Conservation (phyloP, 805 yeast species). For the Jamesozyma lodderae region DNA sequence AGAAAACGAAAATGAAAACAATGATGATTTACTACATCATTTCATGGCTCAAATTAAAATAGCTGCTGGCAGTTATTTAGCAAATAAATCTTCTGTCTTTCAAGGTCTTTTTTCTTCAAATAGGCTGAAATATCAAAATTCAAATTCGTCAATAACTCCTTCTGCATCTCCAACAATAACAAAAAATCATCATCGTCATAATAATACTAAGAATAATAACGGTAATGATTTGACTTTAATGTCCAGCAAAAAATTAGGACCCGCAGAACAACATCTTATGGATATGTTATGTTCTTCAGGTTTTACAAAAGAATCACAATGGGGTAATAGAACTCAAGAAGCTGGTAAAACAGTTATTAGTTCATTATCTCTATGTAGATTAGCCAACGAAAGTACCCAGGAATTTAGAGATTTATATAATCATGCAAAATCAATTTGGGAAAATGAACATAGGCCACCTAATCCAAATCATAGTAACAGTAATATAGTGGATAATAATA, state of each 20-base stretch:
- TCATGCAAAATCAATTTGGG: conserved; percentile 18
- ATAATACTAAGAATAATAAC: not conserved
- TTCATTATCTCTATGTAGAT: conserved; percentile 42
- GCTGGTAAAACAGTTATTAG: conserved; percentile 81
- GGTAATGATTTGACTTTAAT: conserved; percentile 36
- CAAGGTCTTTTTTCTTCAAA: conserved; percentile 50
- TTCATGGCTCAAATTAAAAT: conserved; percentile 62
- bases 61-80: conserved; percentile 61
- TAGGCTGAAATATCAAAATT: conserved; percentile 21
- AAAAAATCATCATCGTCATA: not conserved
- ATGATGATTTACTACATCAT: conserved; percentile 26
- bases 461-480: not conserved
- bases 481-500: not conserved
- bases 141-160: too few relatives aligned
- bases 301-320: conserved; percentile 49
- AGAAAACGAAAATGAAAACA: conserved; percentile 38
- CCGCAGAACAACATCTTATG: conserved; percentile 89
- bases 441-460: conserved; percentile 10
- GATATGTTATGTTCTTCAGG: conserved; percentile 95
- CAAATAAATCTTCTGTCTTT: conserved; percentile 53
- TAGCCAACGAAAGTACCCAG: conserved; percentile 35
- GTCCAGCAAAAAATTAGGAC: conserved; percentile 51
- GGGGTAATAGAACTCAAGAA: conserved; percentile 90
- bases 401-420: conserved; percentile 22
- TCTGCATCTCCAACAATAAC: not conserved